These are phyloP conservation scores for Raphanus raphanistrum DNA, from an alignment of 345 rosid species.

Conservation along the genomic window DNA sequence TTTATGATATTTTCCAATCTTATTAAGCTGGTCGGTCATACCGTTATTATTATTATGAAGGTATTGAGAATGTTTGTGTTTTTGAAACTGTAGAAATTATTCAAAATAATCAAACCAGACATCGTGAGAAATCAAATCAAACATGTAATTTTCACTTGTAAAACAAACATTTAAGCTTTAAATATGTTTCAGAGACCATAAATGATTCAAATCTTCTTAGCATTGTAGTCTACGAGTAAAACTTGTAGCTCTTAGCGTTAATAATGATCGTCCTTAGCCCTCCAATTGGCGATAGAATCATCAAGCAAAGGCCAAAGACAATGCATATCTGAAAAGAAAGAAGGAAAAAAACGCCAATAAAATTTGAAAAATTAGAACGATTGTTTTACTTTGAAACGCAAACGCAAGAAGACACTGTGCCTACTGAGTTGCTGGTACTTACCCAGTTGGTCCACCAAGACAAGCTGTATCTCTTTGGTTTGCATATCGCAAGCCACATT, in stretches of 20 bases:
- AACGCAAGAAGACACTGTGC: not conserved
- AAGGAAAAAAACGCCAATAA: not conserved
- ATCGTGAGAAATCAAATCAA: not conserved
- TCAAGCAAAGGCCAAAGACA: slow-evolving; percentile 51
- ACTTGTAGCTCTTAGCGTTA: slow-evolving; percentile 54
- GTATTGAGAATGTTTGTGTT: not conserved
- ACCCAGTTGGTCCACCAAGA: slow-evolving; percentile 82
- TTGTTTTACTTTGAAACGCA: slow-evolving; percentile 16
- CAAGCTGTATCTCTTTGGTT: slow-evolving; percentile 60
- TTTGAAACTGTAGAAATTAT: not conserved
- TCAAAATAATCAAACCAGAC: not conserved
- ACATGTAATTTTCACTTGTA: not conserved
- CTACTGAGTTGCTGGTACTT: slow-evolving; percentile 23
- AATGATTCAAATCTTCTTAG: not conserved
- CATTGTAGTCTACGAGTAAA: slow-evolving; percentile 49
- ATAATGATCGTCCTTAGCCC: slow-evolving; percentile 65
- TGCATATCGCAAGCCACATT: slow-evolving; percentile 71
- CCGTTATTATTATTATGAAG: not conserved
- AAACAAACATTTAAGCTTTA: not conserved
- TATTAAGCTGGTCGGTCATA: not conserved
- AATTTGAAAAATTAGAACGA: not conserved
- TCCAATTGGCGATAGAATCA: slow-evolving; percentile 77
- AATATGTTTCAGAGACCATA: not conserved
- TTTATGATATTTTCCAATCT: not conserved
- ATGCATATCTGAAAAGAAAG: slow-evolving; percentile 62